phyloP scores from a whole-genome alignment of 1,284 basidiomycete genomes.

The Rhodotorula mucilaginosa region DNA sequence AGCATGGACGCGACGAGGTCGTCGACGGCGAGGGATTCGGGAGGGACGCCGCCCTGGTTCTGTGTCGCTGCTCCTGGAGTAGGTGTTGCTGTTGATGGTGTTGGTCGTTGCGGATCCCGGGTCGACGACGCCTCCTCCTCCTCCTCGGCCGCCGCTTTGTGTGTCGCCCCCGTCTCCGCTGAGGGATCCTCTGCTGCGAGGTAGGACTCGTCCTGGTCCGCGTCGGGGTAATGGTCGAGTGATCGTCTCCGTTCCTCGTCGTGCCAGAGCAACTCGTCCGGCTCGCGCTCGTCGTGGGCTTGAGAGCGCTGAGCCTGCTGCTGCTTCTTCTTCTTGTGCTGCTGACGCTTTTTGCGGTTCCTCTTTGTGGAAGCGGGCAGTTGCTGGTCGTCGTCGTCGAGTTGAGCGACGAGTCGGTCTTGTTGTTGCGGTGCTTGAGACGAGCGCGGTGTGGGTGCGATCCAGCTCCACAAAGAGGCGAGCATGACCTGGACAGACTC shows the following conservation, averaged over 20 bases:
- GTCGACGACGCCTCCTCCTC: no score
- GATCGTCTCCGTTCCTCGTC: slow-evolving; percentile 2
- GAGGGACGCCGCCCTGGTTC: neutral
- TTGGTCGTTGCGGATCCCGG: neutral
- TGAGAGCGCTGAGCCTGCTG: neutral
- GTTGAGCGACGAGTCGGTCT: neutral
- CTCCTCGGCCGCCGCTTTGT: no score
- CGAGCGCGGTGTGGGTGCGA: neutral
- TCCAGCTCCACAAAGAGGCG: neutral
- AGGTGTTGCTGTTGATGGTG: neutral
- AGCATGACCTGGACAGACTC: no score
- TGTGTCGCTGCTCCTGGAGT: neutral
- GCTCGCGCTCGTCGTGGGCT: neutral
- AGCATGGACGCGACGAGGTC: slow-evolving; percentile 4
- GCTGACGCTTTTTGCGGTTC: slow-evolving; percentile 14
- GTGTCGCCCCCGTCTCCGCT: no score
- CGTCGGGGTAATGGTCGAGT: neutral
- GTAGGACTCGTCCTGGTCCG: slow-evolving; percentile 14
- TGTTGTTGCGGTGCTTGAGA: neutral
- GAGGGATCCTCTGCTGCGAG: neutral
- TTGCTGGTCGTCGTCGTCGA: neutral
- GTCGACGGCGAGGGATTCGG: neutral
- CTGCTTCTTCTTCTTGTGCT: slow-evolving; percentile 4
- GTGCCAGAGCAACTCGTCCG: neutral
- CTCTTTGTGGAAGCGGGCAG: neutral